Evolutionary conservation across 1,139 yeast species (phyloP).

Genomic region (Geotrichum cucujoidarum): DNA sequence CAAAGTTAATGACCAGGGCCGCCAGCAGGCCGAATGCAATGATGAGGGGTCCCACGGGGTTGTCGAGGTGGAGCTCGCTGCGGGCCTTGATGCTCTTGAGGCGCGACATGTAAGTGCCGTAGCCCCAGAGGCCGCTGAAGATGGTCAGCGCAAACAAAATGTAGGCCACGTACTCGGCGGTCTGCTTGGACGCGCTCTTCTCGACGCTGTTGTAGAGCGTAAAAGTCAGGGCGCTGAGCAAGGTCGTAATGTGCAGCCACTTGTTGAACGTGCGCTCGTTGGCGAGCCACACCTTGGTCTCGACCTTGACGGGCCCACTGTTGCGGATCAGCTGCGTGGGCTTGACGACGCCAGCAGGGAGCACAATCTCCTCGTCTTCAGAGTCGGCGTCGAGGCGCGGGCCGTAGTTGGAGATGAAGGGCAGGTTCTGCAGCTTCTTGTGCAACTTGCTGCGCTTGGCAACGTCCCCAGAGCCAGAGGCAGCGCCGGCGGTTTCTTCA

Average conservation of each 20-base stretch:
- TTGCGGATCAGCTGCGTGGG: conserved; percentile 78
- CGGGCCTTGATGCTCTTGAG: conserved; percentile 70
- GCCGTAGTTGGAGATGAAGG: conserved; percentile 29
- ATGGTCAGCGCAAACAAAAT: conserved; percentile 73
- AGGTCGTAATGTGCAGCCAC: conserved; percentile 90
- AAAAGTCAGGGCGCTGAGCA: conserved; percentile 82
- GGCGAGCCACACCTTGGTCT: conserved; percentile 97
- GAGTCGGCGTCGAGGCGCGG: conserved; percentile 61
- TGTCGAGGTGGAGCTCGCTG: conserved; percentile 83
- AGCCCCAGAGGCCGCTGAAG: conserved; percentile 88
- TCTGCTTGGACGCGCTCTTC: conserved; percentile 44
- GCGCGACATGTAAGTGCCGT: conserved; percentile 66
- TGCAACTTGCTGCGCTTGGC: conserved; percentile 12
- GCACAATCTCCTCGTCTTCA: conserved; percentile 78
- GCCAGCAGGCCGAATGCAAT: conserved; percentile 64
- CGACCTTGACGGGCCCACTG: conserved; percentile 88
- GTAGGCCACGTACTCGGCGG: conserved; percentile 59
- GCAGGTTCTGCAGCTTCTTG: conserved; percentile 17
- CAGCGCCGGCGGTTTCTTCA: not conserved
- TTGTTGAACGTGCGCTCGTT: conserved; percentile 95
- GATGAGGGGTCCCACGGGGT: conserved; percentile 80
- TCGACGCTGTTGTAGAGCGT: conserved; percentile 74
- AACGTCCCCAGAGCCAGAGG: conserved; percentile 13
- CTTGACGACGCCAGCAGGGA: conserved; percentile 85
- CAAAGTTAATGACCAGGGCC: conserved; percentile 67